Evolutionary conservation across 768 basidiomycete species (phyloP).

Genomic region (Tubosaeta brunneosetosa): DNA sequence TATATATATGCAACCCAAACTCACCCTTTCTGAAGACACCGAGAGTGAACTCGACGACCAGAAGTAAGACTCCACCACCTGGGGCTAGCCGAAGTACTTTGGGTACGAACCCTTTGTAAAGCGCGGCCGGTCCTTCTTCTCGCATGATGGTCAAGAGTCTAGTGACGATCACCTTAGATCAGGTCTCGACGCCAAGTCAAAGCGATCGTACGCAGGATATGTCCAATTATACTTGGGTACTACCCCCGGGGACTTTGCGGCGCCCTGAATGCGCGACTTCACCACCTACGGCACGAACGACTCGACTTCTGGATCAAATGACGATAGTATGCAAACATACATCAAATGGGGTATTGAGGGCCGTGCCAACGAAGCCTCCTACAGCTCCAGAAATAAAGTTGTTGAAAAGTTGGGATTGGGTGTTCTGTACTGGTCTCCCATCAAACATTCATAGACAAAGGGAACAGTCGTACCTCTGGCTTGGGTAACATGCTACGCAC

Average conservation of each 20-base stretch:
- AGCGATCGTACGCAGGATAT: conserved; percentile 62
- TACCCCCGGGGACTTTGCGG: conserved; percentile 60
- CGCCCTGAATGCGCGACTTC: conserved; percentile 91
- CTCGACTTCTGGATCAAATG: background rate
- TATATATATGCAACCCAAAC: background rate
- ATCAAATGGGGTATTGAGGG: conserved; percentile 83
- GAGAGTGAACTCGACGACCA: conserved; percentile 89
- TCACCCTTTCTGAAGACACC: conserved; percentile 69
- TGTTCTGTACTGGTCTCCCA: conserved; percentile 40
- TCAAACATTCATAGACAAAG: background rate
- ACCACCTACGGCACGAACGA: conserved; percentile 58
- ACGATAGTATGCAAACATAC: conserved; percentile 26
- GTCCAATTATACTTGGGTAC: conserved; percentile 91
- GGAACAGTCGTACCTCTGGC: conserved; percentile 57
- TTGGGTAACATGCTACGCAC: conserved; percentile 77
- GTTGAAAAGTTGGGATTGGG: conserved; percentile 71
- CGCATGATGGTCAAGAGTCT: conserved; percentile 71
- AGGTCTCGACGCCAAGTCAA: background rate
- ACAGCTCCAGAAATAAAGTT: conserved; percentile 89
- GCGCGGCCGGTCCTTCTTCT: conserved; percentile 79
- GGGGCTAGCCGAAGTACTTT: conserved; percentile 95
- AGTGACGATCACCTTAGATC: background rate
- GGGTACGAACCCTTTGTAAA: conserved; percentile 94
- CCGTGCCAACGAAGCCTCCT: conserved; percentile 88
- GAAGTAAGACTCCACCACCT: conserved; percentile 88